Conservation (phyloP, 2,329 filamentous ascomycete species). For the Neofusicoccum cordaticola region DNA sequence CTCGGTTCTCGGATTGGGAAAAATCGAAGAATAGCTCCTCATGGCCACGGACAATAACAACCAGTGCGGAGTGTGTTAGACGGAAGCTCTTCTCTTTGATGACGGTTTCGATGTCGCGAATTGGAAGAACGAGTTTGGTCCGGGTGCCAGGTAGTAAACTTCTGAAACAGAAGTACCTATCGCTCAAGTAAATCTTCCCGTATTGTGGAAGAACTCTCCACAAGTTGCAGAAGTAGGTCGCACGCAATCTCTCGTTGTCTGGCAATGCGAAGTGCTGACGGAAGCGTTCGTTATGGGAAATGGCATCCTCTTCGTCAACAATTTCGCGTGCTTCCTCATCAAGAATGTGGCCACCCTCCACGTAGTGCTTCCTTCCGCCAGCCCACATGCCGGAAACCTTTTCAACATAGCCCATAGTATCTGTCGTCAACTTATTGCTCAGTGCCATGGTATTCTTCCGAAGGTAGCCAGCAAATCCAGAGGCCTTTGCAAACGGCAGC, state of each 20-base stretch:
- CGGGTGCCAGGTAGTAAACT: slow-evolving; percentile 84
- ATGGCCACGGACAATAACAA: slow-evolving; percentile 88
- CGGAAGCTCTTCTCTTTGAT: slow-evolving; percentile 94
- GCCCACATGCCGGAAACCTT: slow-evolving; percentile 98
- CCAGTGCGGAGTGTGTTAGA: slow-evolving; percentile 84
- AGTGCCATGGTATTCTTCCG: slow-evolving; percentile 76
- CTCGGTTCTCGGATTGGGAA: slow-evolving; percentile 68
- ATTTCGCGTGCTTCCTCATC: slow-evolving; percentile 61
- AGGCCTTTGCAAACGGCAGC: slow-evolving; percentile 80
- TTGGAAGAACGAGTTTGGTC: slow-evolving; percentile 85
- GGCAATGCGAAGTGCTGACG: slow-evolving; percentile 88
- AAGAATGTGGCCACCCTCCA: slow-evolving; percentile 61
- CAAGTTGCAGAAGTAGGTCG: slow-evolving; percentile 90
- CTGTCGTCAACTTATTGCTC: slow-evolving; percentile 77
- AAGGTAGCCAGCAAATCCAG: slow-evolving; percentile 78
- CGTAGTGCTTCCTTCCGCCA: slow-evolving; percentile 86
- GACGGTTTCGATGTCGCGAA: slow-evolving; percentile 88
- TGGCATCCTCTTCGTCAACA: slow-evolving; percentile 55
- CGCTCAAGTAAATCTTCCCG: slow-evolving; percentile 93
- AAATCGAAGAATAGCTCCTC: slow-evolving; percentile 98
- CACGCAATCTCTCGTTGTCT: slow-evolving; percentile 74
- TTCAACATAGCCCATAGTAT: slow-evolving; percentile 94
- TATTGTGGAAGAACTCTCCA: slow-evolving; percentile 87
- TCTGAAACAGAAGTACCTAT: slow-evolving; percentile 85
- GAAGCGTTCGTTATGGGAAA: slow-evolving; percentile 65